Evolutionary conservation across 495 filamentous ascomycete genomes (phyloP).

Genomic region (Aspergillus steynii): DNA sequence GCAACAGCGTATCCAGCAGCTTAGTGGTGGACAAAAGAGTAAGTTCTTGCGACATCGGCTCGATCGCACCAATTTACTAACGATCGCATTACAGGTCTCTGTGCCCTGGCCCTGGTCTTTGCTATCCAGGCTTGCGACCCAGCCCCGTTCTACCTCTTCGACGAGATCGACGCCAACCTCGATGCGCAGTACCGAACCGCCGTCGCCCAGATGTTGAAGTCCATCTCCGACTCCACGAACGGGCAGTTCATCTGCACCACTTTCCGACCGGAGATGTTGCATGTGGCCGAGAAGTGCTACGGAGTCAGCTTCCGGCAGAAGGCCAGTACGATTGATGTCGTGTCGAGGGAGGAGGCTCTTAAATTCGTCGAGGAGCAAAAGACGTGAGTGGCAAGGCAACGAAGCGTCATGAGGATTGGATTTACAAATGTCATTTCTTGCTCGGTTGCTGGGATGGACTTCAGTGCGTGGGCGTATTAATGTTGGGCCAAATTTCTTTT

Average conservation of each 20-base stretch:
- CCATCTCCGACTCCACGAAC: conserved; percentile 62
- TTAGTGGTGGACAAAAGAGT: conserved; percentile 98
- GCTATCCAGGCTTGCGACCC: conserved; percentile 98
- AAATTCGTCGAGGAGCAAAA: conserved; percentile 88
- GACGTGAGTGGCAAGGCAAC: conserved; percentile 25
- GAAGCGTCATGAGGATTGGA: conserved; percentile 4
- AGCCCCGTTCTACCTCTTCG: conserved; percentile 97
- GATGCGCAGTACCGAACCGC: conserved; percentile 97
- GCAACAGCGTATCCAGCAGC: conserved; percentile 95
- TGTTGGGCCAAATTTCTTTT: conserved; percentile 8
- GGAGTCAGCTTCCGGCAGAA: conserved; percentile 93
- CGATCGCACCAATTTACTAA: conserved; percentile 21
- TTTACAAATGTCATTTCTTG: conserved; percentile 20
- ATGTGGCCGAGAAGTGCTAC: conserved; percentile 96
- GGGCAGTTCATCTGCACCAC: conserved; percentile 88
- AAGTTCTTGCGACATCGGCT: conserved; percentile 31
- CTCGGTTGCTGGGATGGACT: conserved; percentile 20
- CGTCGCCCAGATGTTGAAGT: conserved; percentile 81
- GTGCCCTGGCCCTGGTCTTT: conserved; percentile 93
- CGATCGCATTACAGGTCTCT: conserved; percentile 62
- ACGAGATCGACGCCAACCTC: conserved; percentile 98
- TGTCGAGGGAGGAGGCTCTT: conserved; percentile 81
- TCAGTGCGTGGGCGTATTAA: conserved; percentile 27
- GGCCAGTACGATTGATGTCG: conserved; percentile 87
- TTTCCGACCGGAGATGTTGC: conserved; percentile 95